phyloP scores from a whole-genome alignment of 768 basidiomycete genomes.

The Candolleomyces eurysporus region DNA sequence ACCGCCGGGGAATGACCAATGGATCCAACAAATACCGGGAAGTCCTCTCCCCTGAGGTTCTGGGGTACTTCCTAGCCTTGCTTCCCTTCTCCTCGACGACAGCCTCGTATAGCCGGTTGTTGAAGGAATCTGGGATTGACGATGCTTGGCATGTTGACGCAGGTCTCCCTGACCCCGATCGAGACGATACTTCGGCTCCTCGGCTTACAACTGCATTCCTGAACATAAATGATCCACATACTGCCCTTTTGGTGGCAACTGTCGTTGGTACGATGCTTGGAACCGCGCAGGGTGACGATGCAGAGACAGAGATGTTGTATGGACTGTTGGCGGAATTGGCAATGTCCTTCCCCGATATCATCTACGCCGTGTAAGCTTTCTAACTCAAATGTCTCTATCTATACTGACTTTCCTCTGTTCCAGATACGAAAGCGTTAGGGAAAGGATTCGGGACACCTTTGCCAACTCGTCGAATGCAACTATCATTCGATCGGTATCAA shows the following conservation, averaged over 20 bases:
- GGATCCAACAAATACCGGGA: conserved; percentile 37
- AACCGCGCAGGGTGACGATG: conserved; percentile 75
- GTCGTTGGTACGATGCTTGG: conserved; percentile 74
- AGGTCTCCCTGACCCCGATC: conserved; percentile 29
- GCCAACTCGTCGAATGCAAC: conserved; percentile 67
- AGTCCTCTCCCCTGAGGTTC: conserved; percentile 53
- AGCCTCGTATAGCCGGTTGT: conserved; percentile 54
- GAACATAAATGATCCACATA: conserved; percentile 58
- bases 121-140: conserved; percentile 62
- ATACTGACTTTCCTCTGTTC: conserved; percentile 7
- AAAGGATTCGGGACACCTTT: conserved; percentile 71
- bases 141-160: conserved; percentile 42
- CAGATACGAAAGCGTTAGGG: conserved; percentile 77
- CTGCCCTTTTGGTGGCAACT: conserved; percentile 71
- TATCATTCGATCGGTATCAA: conserved; percentile 71
- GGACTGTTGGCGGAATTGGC: conserved; percentile 72
- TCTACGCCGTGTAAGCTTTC: conserved; percentile 65
- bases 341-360: conserved; percentile 63
- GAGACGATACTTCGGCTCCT: conserved; percentile 48
- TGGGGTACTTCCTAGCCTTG: conserved; percentile 80
- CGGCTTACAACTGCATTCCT: conserved; percentile 56
- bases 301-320: conserved; percentile 80
- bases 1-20: conserved; percentile 24
- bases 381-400: conserved; percentile 4
- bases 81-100: conserved; percentile 64